These are phyloP conservation scores for Willaertia magna DNA, from an alignment of 208 protist genomes.

Conservation along the genomic window DNA sequence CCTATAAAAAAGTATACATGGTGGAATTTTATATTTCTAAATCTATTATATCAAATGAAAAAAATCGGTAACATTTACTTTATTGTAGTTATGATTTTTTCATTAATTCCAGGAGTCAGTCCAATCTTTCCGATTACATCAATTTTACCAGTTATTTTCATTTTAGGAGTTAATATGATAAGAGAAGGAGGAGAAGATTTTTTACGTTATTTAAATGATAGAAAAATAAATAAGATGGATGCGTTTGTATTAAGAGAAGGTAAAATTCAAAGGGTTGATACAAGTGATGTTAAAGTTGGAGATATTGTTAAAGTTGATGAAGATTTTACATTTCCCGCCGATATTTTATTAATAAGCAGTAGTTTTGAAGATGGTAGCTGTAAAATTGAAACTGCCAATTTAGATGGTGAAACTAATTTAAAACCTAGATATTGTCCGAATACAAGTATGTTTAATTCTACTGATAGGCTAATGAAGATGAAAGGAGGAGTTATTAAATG, in stretches of 20 bases:
- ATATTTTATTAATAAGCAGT: conserved; percentile 60
- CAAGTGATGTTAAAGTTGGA: conserved; percentile 54
- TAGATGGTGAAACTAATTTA: conserved; percentile 77
- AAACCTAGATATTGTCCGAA: conserved; percentile 43
- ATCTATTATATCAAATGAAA: conserved; percentile 72
- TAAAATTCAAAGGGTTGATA: conserved; percentile 27
- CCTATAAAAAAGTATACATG: conserved; percentile 52
- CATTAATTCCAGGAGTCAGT: conserved; percentile 68
- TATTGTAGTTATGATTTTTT: conserved; percentile 72
- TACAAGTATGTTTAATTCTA: not conserved
- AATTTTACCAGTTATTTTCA: conserved; percentile 66
- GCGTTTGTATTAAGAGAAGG: conserved; percentile 39
- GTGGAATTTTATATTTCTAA: conserved; percentile 73
- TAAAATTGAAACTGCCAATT: conserved; percentile 69
- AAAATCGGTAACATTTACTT: conserved; percentile 86
- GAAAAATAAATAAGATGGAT: conserved; percentile 27
- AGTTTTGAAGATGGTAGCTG: conserved; percentile 53
- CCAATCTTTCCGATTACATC: conserved; percentile 71
- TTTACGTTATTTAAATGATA: conserved; percentile 31
- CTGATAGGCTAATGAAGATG: not conserved
- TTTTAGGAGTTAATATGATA: conserved; percentile 51
- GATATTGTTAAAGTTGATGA: conserved; percentile 54
- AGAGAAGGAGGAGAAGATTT: conserved; percentile 32
- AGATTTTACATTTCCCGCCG: conserved; percentile 54
- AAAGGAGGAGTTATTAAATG: not conserved